Percentiles rank a stretch among this genome's conserved stretches.
Evolutionary conservation across 1,284 basidiomycete species (phyloP).

Genomic region (Athelia sp.): DNA sequence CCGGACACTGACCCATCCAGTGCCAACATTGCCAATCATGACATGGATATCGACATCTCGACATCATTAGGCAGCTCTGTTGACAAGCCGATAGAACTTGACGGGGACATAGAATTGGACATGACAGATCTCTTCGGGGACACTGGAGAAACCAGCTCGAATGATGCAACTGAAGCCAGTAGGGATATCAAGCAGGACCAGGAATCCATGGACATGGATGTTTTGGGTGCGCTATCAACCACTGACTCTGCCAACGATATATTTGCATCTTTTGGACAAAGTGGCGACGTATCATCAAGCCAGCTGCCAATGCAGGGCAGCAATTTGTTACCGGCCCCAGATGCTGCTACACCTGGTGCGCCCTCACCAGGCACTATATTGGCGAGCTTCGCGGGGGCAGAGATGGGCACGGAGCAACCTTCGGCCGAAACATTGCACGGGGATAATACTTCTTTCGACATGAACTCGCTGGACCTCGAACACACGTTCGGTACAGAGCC

Average conservation of each 20-base stretch:
- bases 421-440: background rate
- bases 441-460: background rate
- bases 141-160: conserved; percentile 25
- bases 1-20: conserved; percentile 20
- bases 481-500: background rate
- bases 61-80: conserved; percentile 51
- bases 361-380: background rate
- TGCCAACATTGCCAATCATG: conserved; percentile 10
- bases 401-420: background rate
- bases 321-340: background rate
- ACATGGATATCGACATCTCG: conserved; percentile 27
- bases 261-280: conserved; percentile 13
- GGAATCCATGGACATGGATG: conserved; percentile 24
- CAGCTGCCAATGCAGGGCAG: conserved; percentile 4
- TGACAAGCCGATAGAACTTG: conserved; percentile 77
- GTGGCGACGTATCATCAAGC: conserved; percentile 2
- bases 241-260: conserved; percentile 10
- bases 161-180: conserved; percentile 17
- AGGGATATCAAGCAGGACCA: conserved; percentile 12
- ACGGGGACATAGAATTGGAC: conserved; percentile 69
- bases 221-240: conserved; percentile 21
- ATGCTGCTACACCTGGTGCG: background rate
- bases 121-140: conserved; percentile 52
- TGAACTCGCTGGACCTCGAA: background rate
- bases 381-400: background rate